phyloP scores from a whole-genome alignment of 2,329 filamentous ascomycete species.

The Colletotrichum filicis region DNA sequence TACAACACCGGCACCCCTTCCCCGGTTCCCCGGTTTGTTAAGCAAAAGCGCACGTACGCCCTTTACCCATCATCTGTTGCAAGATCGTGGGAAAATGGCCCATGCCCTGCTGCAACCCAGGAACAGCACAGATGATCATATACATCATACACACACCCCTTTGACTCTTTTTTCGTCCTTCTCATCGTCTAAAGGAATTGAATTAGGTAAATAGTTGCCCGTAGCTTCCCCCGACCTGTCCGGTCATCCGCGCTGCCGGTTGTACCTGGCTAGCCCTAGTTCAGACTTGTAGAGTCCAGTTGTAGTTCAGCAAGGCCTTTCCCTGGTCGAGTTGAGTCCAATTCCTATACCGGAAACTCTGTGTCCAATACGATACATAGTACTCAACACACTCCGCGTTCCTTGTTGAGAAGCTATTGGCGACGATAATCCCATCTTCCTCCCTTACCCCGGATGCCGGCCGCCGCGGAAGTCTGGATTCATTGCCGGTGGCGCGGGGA shows the following conservation, averaged over 20 bases:
- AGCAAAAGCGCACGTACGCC: conserved; percentile 1
- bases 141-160: background rate
- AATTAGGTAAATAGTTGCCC: background rate
- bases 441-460: background rate
- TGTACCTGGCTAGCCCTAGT: conserved; percentile 20
- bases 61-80: conserved; percentile 1
- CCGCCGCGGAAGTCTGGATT: background rate
- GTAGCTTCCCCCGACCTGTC: conserved; percentile 23
- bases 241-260: conserved; percentile 18
- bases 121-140: background rate
- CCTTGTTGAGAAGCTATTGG: background rate
- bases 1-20: conserved; percentile 11
- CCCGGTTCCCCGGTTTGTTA: conserved; percentile 24
- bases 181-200: background rate
- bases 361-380: background rate
- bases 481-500: conserved; percentile 11
- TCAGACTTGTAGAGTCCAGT: background rate
- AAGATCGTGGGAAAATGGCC: conserved; percentile 8
- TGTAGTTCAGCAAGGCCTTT: background rate
- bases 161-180: background rate
- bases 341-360: background rate
- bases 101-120: background rate
- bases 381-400: no score
- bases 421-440: conserved; percentile 16
- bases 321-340: background rate